Base-by-base conservation (phyloP, 805 yeast species). In the Teunomyces lycoperdinae region DNA sequence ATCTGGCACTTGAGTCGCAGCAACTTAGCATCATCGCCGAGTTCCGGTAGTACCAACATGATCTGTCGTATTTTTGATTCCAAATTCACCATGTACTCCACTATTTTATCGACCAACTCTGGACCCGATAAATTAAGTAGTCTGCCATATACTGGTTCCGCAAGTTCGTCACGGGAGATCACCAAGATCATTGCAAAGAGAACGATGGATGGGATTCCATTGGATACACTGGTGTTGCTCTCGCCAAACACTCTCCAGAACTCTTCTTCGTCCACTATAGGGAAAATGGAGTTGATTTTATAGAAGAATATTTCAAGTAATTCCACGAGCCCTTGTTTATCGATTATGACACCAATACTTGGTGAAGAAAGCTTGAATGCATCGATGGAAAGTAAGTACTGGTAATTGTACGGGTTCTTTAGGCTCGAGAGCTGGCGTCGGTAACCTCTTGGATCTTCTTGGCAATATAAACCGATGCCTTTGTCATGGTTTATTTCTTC, bases 41-140 rank as follows among this genome's bases (percentile, higher is more conserved):
- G 50, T 40, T 63, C 64, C 3, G 66, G 63, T 9, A 65, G 49
- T 4, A 66, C 44, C 24, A 62, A 44, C 10, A 62, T 16, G n/a
- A 68, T 33, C 50, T 68, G 74, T 17, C 73, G 54, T n/a, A 70
- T 61, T 48, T 68, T 70, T 32, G 50, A 42, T 14, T 70, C 72
- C 34, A 67, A 51, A 17, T 58, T 63, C 7, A 55, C 45, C 49
- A 60, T 55, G 31, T 61, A 59, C n/a, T 34, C 33, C 9, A 47
- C 48, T 28, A 58, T 50, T 5, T 47, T 46, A 27, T 45, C 20
- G 28, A 10, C 42, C 16, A 24, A 33, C n/a, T 43, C 31, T 0
- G 36, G 14, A 6, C 33, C 31, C 24, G 48, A 45, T 4, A 43
- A 13, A 10, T 29, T 30, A 39, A 65, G 63, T 2, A 65, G 56